Evolutionary conservation across 2,329 filamentous ascomycete species (phyloP), one percentile per base, ranked within the genome.

Genomic region (Aspergillus sp.): DNA sequence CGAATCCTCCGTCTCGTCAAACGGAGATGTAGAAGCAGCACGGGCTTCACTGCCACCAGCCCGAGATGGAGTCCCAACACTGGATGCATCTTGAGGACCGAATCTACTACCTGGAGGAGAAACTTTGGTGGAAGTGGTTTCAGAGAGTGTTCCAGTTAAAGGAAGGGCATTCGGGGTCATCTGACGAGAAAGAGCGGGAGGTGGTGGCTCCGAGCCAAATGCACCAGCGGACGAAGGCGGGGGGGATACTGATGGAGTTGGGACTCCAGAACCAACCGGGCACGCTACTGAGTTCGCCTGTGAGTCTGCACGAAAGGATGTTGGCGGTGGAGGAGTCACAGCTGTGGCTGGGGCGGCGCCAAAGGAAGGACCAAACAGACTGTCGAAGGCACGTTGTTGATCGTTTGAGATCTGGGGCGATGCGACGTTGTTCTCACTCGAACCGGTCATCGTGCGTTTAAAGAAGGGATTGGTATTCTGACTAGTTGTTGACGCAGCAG

Each of bases 381-480:
- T 92, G 70, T 96, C 91, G 73, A 96, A 96, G 4, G 87, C 86
- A 74, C 84, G 87, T 63, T 90, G 87, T 49, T 81, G 79, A 56
- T 80, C 77, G 49, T 64, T 75, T 3, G 70, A 59, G 7, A 67
- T 61, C 48, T 68, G 71, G 11, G 81, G 79, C 17, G 81, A 79
- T 66, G 80, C 77, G 42, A 80, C 78, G 39, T 78, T 79, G 7
- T 41, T 44, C 20, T 84, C 82, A 39, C 79, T 74, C 7, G 75
- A 69, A 24, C 64, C 77, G 11, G 77, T 79, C n/a, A 79, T 75
- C 6, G 80, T 77, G 57, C 82, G 83, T 69, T 91, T 87, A 80
- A 97, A 97, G 81, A 99, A 99, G 0, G 95, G 95, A 72, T 99
- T 99, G 68, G 92, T 97, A 66, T 84, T 90, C 63, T 78, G 80